A percentile compares a stretch with the other conserved stretches of the same genome.
These are phyloP conservation scores for Pseudocercospora vitis DNA, from an alignment of 2,329 filamentous ascomycete species.

Conservation along the genomic window DNA sequence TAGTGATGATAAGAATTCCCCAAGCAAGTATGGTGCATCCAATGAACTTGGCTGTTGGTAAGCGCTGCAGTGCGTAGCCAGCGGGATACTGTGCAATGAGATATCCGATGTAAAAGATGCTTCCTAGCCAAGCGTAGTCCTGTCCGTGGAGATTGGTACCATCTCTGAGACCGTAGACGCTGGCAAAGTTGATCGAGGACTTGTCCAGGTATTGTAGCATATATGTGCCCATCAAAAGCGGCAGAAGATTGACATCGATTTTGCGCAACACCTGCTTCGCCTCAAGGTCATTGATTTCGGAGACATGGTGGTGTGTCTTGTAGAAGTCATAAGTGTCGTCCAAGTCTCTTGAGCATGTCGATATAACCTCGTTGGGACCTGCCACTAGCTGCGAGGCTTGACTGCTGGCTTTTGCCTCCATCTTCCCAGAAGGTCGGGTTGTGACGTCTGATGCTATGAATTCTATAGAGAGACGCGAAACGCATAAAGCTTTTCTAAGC, in stretches of 20 bases:
- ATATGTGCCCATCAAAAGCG: constrained; percentile 35
- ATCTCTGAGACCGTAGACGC: constrained; percentile 48
- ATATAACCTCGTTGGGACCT: constrained; percentile 19
- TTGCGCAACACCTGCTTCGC: constrained; percentile 32
- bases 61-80: constrained; percentile 44
- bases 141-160: constrained; percentile 50
- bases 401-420: background rate
- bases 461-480: too few species aligned
- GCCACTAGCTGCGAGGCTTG: background rate
- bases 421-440: too few species aligned
- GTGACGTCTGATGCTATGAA: too few species aligned
- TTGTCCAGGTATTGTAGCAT: constrained; percentile 43
- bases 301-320: constrained; percentile 26
- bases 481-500: too few species aligned
- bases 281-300: constrained; percentile 25
- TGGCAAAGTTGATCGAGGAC: constrained; percentile 36
- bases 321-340: constrained; percentile 35
- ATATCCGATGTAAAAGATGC: constrained; percentile 56
- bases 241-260: constrained; percentile 34
- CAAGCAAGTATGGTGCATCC: constrained; percentile 36
- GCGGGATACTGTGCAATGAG: constrained; percentile 52
- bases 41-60: constrained; percentile 47
- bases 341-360: constrained; percentile 25
- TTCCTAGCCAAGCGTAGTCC: constrained; percentile 49
- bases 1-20: constrained; percentile 42